Base-by-base conservation (phyloP, 192 early-diverging fungal species). In the Phycomyces blakesleeanus region DNA sequence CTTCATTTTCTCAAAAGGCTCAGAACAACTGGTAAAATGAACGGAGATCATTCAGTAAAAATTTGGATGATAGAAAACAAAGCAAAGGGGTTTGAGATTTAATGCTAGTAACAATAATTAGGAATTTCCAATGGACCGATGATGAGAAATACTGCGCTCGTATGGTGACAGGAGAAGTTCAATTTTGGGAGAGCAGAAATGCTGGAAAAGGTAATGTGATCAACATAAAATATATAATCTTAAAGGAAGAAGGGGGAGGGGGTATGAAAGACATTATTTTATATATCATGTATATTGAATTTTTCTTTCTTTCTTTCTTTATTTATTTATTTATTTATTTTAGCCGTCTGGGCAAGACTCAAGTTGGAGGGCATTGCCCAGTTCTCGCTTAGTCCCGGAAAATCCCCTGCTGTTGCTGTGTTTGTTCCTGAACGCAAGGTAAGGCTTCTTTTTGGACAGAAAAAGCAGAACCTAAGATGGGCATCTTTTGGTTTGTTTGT, bases 121-220 rank as follows among this genome's bases (percentile, higher is more conserved):
- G 90, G 88, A 90, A 92, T 61, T 81, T 95, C 71, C 89, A 96
- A 74, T 99, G 94, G 94, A 94, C 92, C 20, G 89, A 89, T 55
- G 91, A 93, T 71, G 97, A 99, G 79, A 59, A 81, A 27, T 89
- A 82, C 73, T 95, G 87, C 73, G 92, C 90, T 27, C 88, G 90
- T 64, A 85, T 94, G 75, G 89, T 90, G n/a, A 76, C 84, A 14
- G 85, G 86, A 25, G 92, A 96, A 71, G 84, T 98, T 66, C 93
- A 93, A 56, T 93, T 98, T 69, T 95, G 85, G 77, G 80, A 85
- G 54, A 80, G 85, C 59, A 80, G 80, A 58, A 81, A 83, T 57
- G 64, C 87, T 65, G 71, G 74, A 16, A 81, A 83, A 64, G 82
- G 84, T 26, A 76, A 73, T 7, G 66, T 74, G 52, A 52, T 40